A percentile compares a stretch with the other conserved stretches of the same genome.
Evolutionary conservation across 2,329 filamentous ascomycete species (phyloP).

Genomic region (Podosphaera aphanis): DNA sequence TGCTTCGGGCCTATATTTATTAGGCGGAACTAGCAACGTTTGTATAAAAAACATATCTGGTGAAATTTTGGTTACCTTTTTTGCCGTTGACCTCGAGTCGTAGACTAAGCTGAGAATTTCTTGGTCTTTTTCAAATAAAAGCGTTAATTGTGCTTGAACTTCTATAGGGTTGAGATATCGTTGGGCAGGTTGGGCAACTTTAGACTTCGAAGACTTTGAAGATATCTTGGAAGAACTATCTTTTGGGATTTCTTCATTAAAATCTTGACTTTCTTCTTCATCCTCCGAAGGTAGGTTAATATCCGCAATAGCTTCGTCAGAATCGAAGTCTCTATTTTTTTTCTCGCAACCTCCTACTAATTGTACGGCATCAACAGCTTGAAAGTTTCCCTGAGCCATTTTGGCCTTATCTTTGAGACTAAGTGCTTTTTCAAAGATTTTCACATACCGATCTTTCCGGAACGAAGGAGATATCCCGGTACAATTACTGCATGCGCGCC

Average conservation of each 20-base stretch:
- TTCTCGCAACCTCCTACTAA: slow-evolving; percentile 19
- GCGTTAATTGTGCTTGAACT: slow-evolving; percentile 51
- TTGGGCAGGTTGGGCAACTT: slow-evolving; percentile 25
- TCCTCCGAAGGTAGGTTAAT: slow-evolving; percentile 29
- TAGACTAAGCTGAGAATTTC: slow-evolving; percentile 73
- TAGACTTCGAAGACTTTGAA: slow-evolving; percentile 18
- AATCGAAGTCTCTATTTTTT: slow-evolving; percentile 14
- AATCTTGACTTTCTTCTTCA: slow-evolving; percentile 25
- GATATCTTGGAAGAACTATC: slow-evolving; percentile 16
- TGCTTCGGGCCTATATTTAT: slow-evolving; percentile 72
- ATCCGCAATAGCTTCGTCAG: slow-evolving; percentile 48
- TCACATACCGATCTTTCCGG: slow-evolving; percentile 74
- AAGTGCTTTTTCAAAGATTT: slow-evolving; percentile 74
- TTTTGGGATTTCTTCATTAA: slow-evolving; percentile 34
- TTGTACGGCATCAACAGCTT: slow-evolving; percentile 15
- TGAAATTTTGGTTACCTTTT: slow-evolving; percentile 32
- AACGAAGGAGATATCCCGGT: slow-evolving; percentile 56
- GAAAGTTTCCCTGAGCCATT: slow-evolving; percentile 48
- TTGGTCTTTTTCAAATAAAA: slow-evolving; percentile 70
- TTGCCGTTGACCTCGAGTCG: slow-evolving; percentile 38
- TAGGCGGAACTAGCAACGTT: slow-evolving; percentile 70
- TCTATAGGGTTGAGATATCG: slow-evolving; percentile 65
- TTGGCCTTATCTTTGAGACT: slow-evolving; percentile 49
- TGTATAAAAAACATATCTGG: slow-evolving; percentile 90
- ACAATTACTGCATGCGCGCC: slow-evolving; percentile 44